Conservation (phyloP, 192 early-diverging fungal genomes). For the Irineochytrium annulatum region DNA sequence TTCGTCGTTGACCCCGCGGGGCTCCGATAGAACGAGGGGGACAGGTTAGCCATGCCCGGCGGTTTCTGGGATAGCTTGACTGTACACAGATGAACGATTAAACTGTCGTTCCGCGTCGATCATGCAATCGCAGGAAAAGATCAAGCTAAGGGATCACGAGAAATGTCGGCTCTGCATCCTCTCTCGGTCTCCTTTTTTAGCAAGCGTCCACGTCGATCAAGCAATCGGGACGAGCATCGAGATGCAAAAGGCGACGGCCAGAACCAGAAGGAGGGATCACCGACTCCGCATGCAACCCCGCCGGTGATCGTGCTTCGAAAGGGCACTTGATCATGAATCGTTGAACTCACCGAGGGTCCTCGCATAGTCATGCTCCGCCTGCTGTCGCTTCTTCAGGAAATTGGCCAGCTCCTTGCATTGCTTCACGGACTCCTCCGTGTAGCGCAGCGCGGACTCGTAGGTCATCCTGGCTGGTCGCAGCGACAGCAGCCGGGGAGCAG, state of each 20-base stretch:
- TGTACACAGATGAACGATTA: not conserved
- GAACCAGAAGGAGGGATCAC: no score
- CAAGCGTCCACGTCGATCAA: no score
- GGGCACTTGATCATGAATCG: no score
- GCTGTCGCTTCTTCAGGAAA: conserved; percentile 36
- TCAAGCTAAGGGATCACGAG: no score
- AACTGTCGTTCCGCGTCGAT: not conserved
- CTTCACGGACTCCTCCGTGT: conserved; percentile 40
- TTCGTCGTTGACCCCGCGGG: not conserved
- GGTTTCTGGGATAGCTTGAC: conserved; percentile 12
- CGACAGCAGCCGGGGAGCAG: no score
- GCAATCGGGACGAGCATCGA: no score
- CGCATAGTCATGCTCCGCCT: conserved; percentile 37
- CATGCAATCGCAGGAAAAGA: not conserved
- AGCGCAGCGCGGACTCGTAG: conserved; percentile 17
- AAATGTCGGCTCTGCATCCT: no score
- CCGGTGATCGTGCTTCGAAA: no score
- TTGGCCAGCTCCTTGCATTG: conserved; percentile 39
- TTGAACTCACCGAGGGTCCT: conserved; percentile 36
- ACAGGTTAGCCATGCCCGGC: not conserved
- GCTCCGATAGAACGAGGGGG: conserved; percentile 3
- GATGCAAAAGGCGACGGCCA: no score
- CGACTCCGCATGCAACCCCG: no score
- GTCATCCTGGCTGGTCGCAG: no score
- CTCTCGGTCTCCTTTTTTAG: no score